Evolutionary conservation across 2,329 filamentous ascomycete species (phyloP), one percentile per base, ranked within the genome.

Genomic region (Phaeosphaeria sp.): DNA sequence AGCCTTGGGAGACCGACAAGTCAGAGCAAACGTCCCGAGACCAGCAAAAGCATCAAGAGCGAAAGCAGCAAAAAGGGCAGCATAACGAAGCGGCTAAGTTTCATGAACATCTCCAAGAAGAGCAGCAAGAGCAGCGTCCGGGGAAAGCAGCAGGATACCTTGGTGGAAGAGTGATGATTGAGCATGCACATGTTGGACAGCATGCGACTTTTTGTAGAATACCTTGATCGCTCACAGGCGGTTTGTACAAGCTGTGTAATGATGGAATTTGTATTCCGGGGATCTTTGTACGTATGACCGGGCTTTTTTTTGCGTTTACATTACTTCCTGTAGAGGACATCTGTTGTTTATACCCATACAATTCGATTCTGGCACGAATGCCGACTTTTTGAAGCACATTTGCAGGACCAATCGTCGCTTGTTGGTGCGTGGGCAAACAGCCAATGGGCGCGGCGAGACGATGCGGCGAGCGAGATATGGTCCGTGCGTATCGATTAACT

Each of bases 31-130:
- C 59, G 71, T 13, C 72, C 72, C 1, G 66, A 69, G 18, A 77
- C 72, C 1, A 62, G 70, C 50, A 75, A 72, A 58, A 81, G 77
- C 39, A 70, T 74, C 42, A 75, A 83, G 44, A 80, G 76, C 50
- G 71, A 75, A 55, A 83, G 83, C 23, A 56, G 62, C 52, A 85
- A 85, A 15, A 74, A 65, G 30, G 69, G 68, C 52, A 86, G 88
- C 56, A 85, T 96, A 64, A 87, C 89, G 78, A 94, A 92, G 80
- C 81, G 92, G 70, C 82, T 96, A 64, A 95, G 91, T 74, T 81
- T 93, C 68, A 81, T 96, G 70, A 91, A 90, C 74, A 83, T 93
- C 50, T 89, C 90, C 27, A 89, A 88, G 74, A 92, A 90, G 79
- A 81, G 80, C 46, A 87, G 84, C 71, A 89, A 87, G 74, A 79